Evolutionary conservation across 164 flowering plant species (phyloP).

Genomic region (Malania oleifera): DNA sequence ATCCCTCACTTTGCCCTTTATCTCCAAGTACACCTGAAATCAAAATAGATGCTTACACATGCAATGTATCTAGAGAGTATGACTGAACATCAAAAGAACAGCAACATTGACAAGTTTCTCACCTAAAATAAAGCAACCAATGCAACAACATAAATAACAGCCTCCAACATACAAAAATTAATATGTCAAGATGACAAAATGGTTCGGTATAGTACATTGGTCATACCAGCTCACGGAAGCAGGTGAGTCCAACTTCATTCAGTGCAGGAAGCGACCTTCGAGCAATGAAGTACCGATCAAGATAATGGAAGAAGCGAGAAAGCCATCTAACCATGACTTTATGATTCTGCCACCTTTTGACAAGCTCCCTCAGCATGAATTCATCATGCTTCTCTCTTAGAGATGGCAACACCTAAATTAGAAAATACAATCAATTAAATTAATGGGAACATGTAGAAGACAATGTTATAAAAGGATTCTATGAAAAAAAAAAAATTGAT

Average conservation of each 20-base stretch:
- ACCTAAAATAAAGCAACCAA: no score
- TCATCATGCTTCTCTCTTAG: conserved; percentile 91
- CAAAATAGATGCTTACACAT: neutral
- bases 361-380: conserved; percentile 92
- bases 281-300: conserved; percentile 87
- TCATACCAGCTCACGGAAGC: conserved; percentile 86
- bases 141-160: neutral
- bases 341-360: conserved; percentile 90
- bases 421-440: conserved; percentile 1
- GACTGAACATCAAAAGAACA: neutral
- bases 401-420: conserved; percentile 73
- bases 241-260: conserved; percentile 86
- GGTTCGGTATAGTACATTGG: neutral
- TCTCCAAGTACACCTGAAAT: conserved; percentile 60
- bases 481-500: no score
- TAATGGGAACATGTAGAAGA: neutral
- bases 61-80: neutral
- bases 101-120: neutral
- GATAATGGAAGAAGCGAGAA: conserved; percentile 83
- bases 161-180: neutral
- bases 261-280: conserved; percentile 83
- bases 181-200: neutral
- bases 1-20: conserved; percentile 66
- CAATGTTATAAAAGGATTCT: conserved; percentile 16
- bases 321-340: conserved; percentile 98